Conservation (phyloP, 257 asterid genomes). For the Anisodus acutangulus region DNA sequence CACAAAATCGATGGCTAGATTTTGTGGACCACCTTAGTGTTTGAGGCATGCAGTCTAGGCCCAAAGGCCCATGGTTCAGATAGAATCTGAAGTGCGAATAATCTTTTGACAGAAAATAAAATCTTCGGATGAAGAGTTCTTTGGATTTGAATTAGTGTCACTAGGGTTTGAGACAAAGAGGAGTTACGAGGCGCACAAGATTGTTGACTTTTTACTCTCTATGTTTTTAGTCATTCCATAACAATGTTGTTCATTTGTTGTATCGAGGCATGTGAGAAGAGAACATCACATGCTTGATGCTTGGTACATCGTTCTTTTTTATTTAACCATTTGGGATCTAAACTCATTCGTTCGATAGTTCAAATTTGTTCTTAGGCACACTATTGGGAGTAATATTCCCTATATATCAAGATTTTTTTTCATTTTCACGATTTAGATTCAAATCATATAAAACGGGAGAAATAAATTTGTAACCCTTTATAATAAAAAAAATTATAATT, state of each 20-base stretch:
- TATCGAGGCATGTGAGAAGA: background rate
- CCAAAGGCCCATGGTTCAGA: background rate
- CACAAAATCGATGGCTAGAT: conserved; percentile 10
- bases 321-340: no score
- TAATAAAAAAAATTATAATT: no score
- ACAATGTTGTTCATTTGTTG: background rate
- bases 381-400: no score
- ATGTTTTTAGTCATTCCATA: background rate
- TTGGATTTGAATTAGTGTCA: background rate
- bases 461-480: no score
- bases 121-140: background rate
- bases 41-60: background rate
- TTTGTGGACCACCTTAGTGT: background rate
- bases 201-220: conserved; percentile 20
- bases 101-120: background rate
- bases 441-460: no score
- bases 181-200: conserved; percentile 22
- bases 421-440: no score
- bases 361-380: no score
- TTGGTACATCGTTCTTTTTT: no score
- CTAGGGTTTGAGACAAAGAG: background rate
- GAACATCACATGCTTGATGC: background rate
- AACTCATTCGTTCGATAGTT: no score
- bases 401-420: no score
- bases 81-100: background rate